Evolutionary conservation across 352 stramenopile genomes (phyloP), one percentile per base, ranked within the genome.

Genomic region (Thalassiosira livingstoniorum): DNA sequence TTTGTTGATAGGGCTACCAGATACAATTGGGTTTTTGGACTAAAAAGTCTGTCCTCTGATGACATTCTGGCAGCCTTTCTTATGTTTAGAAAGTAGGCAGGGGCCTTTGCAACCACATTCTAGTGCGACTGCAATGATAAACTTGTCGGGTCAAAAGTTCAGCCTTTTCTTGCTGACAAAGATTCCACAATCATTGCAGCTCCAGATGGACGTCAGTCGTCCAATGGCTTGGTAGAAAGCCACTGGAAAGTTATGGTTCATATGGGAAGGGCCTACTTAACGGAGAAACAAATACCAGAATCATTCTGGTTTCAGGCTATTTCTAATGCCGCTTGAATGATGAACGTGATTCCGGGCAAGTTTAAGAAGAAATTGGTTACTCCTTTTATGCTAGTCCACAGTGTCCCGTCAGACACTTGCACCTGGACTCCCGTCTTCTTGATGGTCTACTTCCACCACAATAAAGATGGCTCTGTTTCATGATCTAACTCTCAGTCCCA

Each of bases 181-280:
- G 15, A 27, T 3, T 62, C 62, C 23, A 37, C 64, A n/a, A 75
- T 80, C 25, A 55, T 69, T 43, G 51, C 54, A 43, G 37, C 53
- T 43, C 62, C 73, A 0, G 65, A 62, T 1, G 35, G 55, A 2
- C 29, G 57, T 1, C 64, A 82, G 32, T 76, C 64, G 0, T 80
- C 73, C 32, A 75, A 80, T 64, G 64, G 73, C 39, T 51, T 81
- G 5, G 73, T 75, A 31, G 37, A 81, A 43, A n/a, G 64, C 18
- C 34, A n/a, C n/a, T 76, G 68, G 68, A 47, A 76, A 43, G 67
- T 55, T 3, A 43, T 76, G 11, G 37, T 76, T 34, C 39, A 37
- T n/a, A 77, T 77, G 57, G 55, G 55, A 18, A 29, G 43, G n/a
- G 27, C 69, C 39, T 77, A 69, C 43, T 58, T 77, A 11, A n/a